Conservation (phyloP, 1,139 yeast species). For the Groenewaldozyma sp. region DNA sequence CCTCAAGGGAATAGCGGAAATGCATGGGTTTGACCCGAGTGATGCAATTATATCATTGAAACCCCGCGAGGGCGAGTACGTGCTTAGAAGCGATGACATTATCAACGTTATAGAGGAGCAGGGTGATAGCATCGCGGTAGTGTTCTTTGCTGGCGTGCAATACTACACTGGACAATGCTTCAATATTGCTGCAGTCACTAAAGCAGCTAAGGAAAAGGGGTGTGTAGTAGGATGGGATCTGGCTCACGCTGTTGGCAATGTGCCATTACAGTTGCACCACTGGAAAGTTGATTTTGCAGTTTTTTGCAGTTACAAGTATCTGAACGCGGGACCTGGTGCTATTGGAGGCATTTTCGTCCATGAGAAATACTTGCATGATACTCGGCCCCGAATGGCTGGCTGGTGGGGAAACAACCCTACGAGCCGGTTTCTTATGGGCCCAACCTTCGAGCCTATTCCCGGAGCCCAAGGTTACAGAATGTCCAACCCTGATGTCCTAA, state of each 20-base stretch:
- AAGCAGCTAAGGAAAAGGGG: constrained; percentile 43
- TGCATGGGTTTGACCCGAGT: constrained; percentile 50
- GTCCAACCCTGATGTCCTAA: constrained; percentile 86
- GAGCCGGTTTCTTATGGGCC: constrained; percentile 72
- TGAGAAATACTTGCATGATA: constrained; percentile 32
- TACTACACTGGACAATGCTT: constrained; percentile 87
- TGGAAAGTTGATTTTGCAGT: constrained; percentile 92
- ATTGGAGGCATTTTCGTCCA: constrained; percentile 78
- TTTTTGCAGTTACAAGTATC: constrained; percentile 88
- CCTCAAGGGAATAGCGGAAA: constrained; percentile 58
- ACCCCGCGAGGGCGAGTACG: constrained; percentile 48
- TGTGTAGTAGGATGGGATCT: constrained; percentile 87
- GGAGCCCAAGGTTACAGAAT: constrained; percentile 85
- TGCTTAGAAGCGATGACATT: constrained; percentile 56
- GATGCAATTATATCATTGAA: constrained; percentile 55
- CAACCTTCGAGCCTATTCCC: constrained; percentile 64
- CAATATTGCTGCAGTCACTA: constrained; percentile 61
- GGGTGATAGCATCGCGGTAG: constrained; percentile 59
- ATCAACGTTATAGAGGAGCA: constrained; percentile 45
- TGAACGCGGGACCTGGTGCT: constrained; percentile 89
- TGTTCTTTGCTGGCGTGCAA: constrained; percentile 82
- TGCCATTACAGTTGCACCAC: constrained; percentile 62
- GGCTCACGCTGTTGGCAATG: constrained; percentile 93
- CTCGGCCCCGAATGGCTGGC: constrained; percentile 72
- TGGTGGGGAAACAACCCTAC: constrained; percentile 90